These are phyloP conservation scores for Penicillium egyptiacum DNA, from an alignment of 495 filamentous ascomycete species.

Conservation along the genomic window DNA sequence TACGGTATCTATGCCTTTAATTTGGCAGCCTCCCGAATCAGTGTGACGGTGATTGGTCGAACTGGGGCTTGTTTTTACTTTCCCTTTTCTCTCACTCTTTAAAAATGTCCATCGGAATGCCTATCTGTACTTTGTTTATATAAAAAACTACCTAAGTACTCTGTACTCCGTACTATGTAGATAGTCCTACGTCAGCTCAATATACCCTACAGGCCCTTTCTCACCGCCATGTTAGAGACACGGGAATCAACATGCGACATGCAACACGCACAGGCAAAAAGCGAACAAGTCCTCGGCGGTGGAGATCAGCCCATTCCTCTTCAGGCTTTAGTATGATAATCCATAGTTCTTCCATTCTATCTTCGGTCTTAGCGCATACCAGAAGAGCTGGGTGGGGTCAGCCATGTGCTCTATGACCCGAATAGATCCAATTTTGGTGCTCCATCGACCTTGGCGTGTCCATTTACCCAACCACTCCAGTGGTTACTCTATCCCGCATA, in stretches of 20 bases:
- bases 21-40: conserved; percentile 5
- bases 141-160: background rate
- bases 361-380: conserved; percentile 30
- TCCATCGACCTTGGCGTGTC: conserved; percentile 1
- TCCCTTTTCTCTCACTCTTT: conserved; percentile 6
- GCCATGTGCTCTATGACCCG: conserved; percentile 32
- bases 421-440: conserved; percentile 14
- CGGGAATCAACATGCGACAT: conserved; percentile 5
- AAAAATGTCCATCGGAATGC: background rate
- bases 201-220: background rate
- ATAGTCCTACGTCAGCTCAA: background rate
- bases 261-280: conserved; percentile 8
- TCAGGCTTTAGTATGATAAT: conserved; percentile 9
- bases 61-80: conserved; percentile 9
- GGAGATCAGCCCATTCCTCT: conserved; percentile 15
- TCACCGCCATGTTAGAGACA: conserved; percentile 2
- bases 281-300: conserved; percentile 21
- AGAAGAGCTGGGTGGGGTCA: conserved; percentile 14
- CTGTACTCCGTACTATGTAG: background rate
- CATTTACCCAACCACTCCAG: conserved; percentile 8
- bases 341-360: conserved; percentile 22
- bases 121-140: background rate
- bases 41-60: conserved; percentile 13
- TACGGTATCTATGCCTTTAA: conserved; percentile 5
- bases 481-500: background rate